These are phyloP conservation scores for Geranomyces michiganensis DNA, from an alignment of 192 early-diverging fungal species.

Conservation along the genomic window DNA sequence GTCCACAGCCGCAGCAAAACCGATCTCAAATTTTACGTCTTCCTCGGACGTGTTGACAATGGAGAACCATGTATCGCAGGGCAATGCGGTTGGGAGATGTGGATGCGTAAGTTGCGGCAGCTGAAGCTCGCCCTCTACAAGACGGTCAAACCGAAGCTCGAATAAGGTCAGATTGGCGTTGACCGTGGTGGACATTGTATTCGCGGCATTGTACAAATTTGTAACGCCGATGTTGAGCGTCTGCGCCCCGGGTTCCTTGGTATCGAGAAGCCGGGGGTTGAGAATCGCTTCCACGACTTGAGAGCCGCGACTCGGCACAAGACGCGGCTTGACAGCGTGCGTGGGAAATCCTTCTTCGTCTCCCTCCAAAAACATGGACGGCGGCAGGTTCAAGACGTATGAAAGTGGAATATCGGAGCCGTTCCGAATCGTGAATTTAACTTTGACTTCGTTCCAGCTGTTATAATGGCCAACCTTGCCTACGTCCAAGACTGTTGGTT, in stretches of 20 bases:
- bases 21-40: slow-evolving; percentile 81
- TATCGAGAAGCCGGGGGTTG: slow-evolving; percentile 63
- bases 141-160: slow-evolving; percentile 74
- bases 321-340: neutral
- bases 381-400: slow-evolving; percentile 59
- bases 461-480: slow-evolving; percentile 80
- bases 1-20: slow-evolving; percentile 62
- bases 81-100: slow-evolving; percentile 46
- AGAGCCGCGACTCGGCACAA: slow-evolving; percentile 1
- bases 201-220: slow-evolving; percentile 71
- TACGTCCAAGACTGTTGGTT: slow-evolving; percentile 59
- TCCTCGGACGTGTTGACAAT: slow-evolving; percentile 74
- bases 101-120: slow-evolving; percentile 77
- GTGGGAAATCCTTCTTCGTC: neutral
- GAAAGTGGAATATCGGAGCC: slow-evolving; percentile 61
- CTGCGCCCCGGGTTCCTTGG: slow-evolving; percentile 52
- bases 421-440: slow-evolving; percentile 69
- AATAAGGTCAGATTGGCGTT: slow-evolving; percentile 66
- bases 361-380: slow-evolving; percentile 50
- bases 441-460: slow-evolving; percentile 64
- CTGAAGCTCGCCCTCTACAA: slow-evolving; percentile 66
- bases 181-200: slow-evolving; percentile 56
- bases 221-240: slow-evolving; percentile 55
- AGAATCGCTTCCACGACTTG: slow-evolving; percentile 31
- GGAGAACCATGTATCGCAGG: slow-evolving; percentile 82